Conservation (phyloP, 164 flowering plant genomes). For the Cinnamomum chago region DNA sequence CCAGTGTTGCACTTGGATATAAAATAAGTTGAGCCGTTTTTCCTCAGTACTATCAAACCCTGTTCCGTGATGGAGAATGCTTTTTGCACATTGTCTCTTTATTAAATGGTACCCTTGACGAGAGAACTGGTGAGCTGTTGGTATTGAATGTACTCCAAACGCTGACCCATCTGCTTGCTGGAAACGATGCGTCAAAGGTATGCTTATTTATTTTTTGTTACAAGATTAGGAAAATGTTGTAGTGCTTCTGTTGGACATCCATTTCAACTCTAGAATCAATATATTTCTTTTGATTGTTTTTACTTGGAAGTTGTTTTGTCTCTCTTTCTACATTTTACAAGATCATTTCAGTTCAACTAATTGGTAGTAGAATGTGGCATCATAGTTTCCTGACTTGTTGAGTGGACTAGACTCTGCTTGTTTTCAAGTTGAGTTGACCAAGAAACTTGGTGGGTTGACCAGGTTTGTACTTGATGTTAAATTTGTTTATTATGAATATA, state of each 20-base stretch:
- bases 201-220: neutral
- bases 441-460: too few species aligned
- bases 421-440: too few species aligned
- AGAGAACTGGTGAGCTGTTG: constrained; percentile 65
- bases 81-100: constrained; percentile 95
- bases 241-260: neutral
- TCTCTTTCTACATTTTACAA: neutral
- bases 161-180: constrained; percentile 64
- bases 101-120: constrained; percentile 75
- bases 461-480: too few species aligned
- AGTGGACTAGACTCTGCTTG: too few species aligned
- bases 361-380: too few species aligned
- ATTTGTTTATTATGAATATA: too few species aligned
- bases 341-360: too few species aligned
- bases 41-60: constrained; percentile 76
- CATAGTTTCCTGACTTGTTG: too few species aligned
- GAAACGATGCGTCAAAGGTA: constrained; percentile 90
- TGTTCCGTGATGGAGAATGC: constrained; percentile 94
- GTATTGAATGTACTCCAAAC: constrained; percentile 83
- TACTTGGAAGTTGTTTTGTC: neutral
- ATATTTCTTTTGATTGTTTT: neutral
- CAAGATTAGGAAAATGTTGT: neutral
- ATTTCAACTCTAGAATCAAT: neutral
- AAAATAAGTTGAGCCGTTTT: neutral
- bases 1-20: neutral